Percentiles rank a stretch among this genome's conserved stretches.
These are phyloP conservation scores for Barnettozyma populi DNA, from an alignment of 805 yeast genomes.

Conservation along the genomic window DNA sequence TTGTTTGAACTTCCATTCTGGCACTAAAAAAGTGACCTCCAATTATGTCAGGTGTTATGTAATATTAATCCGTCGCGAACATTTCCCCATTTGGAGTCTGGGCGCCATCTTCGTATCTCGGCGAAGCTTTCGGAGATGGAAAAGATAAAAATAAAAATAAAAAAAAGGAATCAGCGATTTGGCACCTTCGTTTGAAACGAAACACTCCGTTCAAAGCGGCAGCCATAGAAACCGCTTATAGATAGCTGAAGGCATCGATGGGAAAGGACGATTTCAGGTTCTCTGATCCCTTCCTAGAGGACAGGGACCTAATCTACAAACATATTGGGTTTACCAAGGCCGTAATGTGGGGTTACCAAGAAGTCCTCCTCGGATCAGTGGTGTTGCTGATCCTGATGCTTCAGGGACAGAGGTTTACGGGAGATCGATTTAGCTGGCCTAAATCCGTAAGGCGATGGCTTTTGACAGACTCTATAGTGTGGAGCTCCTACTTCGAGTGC, in stretches of 20 bases:
- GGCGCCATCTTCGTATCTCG: not conserved
- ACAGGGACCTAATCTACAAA: conserved; percentile 15
- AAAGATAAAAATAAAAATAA: conserved; percentile 1
- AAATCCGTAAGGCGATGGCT: not conserved
- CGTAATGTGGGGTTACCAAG: conserved; percentile 19
- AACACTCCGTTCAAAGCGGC: no score
- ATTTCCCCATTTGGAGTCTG: not conserved
- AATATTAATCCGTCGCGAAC: not conserved
- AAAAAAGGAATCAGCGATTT: not conserved
- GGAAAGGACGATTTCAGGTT: conserved; percentile 15
- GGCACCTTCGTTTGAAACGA: conserved; percentile 1
- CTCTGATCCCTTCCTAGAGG: conserved; percentile 19
- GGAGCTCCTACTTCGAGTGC: conserved; percentile 14
- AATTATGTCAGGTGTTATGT: not conserved
- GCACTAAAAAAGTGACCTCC: not conserved
- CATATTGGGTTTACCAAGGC: conserved; percentile 21
- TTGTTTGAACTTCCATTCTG: not conserved
- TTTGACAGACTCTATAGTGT: conserved; percentile 7
- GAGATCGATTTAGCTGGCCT: not conserved
- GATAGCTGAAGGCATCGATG: not conserved
- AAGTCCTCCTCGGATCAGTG: conserved; percentile 9
- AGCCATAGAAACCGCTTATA: not conserved
- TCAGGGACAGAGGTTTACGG: not conserved
- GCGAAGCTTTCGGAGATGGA: not conserved
- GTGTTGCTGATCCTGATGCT: not conserved